Evolutionary conservation across 2,329 filamentous ascomycete genomes (phyloP).

Genomic region (Alternaria infectoria): DNA sequence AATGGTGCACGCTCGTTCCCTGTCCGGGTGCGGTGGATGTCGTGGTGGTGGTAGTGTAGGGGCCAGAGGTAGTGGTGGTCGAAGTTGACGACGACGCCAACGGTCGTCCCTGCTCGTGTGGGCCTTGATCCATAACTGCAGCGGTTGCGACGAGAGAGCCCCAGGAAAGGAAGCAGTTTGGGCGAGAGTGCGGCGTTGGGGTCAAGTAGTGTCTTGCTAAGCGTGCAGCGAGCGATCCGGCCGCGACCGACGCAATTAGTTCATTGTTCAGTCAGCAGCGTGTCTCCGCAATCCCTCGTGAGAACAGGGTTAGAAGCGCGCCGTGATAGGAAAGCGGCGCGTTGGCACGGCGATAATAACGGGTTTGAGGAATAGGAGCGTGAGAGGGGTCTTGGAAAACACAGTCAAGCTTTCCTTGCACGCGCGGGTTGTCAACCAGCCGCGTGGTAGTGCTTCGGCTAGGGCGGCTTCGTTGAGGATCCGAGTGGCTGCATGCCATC

Average conservation of each 20-base stretch:
- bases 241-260: conserved; percentile 22
- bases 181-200: neutral
- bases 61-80: conserved; percentile 34
- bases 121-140: conserved; percentile 20
- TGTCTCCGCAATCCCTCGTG: neutral
- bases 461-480: conserved; percentile 1
- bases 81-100: conserved; percentile 25
- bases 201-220: conserved; percentile 19
- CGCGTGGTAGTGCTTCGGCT: neutral
- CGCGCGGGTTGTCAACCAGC: neutral
- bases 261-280: conserved; percentile 23
- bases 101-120: conserved; percentile 11
- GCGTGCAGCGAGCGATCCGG: conserved; percentile 21
- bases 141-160: neutral
- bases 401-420: neutral
- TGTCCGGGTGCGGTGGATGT: conserved; percentile 25
- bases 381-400: neutral
- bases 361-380: neutral
- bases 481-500: neutral
- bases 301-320: conserved; percentile 2
- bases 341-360: conserved; percentile 2
- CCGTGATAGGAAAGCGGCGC: conserved; percentile 7
- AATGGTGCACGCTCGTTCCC: conserved; percentile 27
- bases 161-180: neutral
- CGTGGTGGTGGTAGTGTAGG: conserved; percentile 37